These are phyloP conservation scores for Rhinocladiella mackenziei DNA, from an alignment of 2,329 filamentous ascomycete genomes.

Conservation along the genomic window DNA sequence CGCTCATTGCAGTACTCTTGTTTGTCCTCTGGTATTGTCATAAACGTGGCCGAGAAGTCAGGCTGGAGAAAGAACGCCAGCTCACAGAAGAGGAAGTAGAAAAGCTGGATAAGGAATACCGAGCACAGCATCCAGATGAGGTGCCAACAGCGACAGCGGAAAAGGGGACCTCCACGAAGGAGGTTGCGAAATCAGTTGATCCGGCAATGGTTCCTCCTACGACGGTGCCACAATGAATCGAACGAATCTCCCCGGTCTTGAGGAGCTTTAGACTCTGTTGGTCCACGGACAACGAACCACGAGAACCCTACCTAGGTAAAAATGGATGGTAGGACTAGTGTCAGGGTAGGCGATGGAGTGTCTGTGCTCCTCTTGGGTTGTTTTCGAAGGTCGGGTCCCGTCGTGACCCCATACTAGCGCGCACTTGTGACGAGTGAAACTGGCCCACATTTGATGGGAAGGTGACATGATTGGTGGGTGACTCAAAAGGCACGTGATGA, in stretches of 20 bases:
- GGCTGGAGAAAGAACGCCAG: constrained; percentile 62
- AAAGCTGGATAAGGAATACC: constrained; percentile 38
- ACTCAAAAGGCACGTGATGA: constrained; percentile 6
- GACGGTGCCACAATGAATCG: constrained; percentile 12
- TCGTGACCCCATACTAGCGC: too few species aligned
- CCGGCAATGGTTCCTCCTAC: constrained; percentile 19
- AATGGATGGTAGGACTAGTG: too few species aligned
- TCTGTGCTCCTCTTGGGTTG: background rate
- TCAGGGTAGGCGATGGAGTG: background rate
- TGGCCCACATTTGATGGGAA: background rate
- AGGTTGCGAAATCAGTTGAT: constrained; percentile 30
- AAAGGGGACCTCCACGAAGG: constrained; percentile 38
- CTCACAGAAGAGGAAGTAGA: constrained; percentile 44
- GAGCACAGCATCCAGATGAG: constrained; percentile 32
- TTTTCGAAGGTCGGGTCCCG: background rate
- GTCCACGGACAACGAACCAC: background rate
- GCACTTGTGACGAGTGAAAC: constrained; percentile 1
- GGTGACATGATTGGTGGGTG: constrained; percentile 7
- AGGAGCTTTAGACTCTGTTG: too few species aligned
- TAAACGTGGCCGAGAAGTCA: constrained; percentile 83
- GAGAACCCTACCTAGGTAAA: too few species aligned
- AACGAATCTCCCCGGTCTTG: constrained; percentile 1
- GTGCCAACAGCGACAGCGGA: constrained; percentile 41
- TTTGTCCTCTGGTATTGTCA: constrained; percentile 98
- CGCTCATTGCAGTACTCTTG: constrained; percentile 62